Base-by-base conservation (phyloP, 2,329 filamentous ascomycete genomes). In the Triangularia verruculosa region DNA sequence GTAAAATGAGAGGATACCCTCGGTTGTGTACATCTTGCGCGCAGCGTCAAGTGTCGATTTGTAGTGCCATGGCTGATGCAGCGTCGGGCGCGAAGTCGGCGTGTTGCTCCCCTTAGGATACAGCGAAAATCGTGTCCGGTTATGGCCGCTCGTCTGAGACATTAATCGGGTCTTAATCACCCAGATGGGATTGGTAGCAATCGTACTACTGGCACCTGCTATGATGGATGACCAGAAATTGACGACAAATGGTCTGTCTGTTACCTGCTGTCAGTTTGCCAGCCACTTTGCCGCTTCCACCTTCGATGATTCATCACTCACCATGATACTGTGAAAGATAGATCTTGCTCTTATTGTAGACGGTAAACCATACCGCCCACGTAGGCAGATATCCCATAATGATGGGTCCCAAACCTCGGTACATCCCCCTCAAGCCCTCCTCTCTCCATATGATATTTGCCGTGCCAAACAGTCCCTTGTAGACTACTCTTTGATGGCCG, bases 101-200 rank as follows among this genome's bases (percentile, higher is more conserved):
- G 83, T 85, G 71, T 79, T 84, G 61, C 77, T 73, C 12, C 82
- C 77, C 69, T 81, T 81, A 53, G 83, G 80, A 65, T 80, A 79
- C 65, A 74, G 66, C 25, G 78, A 79, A 67, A 79, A 77, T 15
- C 76, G 80, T 73, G 74, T 80, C 73, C 77, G 80, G 75, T 73
- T 77, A 74, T 76, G 80, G 66, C 72, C 68, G 39, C 68, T 83
- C 74, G 72, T 90, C 79, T 98, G 95, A 39, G 95, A 97, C 95
- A 98, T 98, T 70, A 99, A 85, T 69, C 95, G 86, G 57, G 95
- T 99, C 79, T 99, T 99, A 80, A 99, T 97, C 39, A 99, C 95
- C 95, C 95, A 99, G 66, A 99, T 99, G 0, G 95, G 95, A 76
- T 98, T 99, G 24, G 95, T 99, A 67, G 89, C 90, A 67, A 98